Evolutionary conservation across 2,329 filamentous ascomycete genomes (phyloP).

Genomic region (Aschersonia sp.): DNA sequence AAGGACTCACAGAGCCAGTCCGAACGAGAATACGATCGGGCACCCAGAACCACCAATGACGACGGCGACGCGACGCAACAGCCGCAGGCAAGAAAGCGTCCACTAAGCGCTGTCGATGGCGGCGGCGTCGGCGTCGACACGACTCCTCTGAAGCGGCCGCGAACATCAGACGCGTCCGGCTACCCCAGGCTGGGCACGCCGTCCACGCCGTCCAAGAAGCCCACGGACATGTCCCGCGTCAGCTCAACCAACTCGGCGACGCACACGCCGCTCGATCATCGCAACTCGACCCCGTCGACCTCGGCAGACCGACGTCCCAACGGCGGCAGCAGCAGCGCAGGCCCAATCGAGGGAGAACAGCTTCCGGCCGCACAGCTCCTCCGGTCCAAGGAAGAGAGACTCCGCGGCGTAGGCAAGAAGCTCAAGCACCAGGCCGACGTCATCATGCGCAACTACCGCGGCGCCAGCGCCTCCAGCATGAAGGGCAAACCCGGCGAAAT

Average conservation of each 20-base stretch:
- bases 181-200: conserved; percentile 21
- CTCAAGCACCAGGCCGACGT: conserved; percentile 40
- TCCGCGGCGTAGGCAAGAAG: conserved; percentile 28
- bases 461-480: conserved; percentile 9
- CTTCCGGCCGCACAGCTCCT: conserved; percentile 11
- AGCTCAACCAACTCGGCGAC: conserved; percentile 38
- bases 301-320: conserved; percentile 15
- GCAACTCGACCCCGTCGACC: conserved; percentile 17
- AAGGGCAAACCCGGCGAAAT: conserved; percentile 14
- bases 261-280: conserved; percentile 33
- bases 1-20: conserved; percentile 17
- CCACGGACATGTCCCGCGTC: conserved; percentile 36
- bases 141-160: conserved; percentile 25
- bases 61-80: conserved; percentile 22
- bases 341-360: conserved; percentile 1
- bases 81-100: conserved; percentile 32
- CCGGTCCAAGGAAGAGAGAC: conserved; percentile 20
- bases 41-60: conserved; percentile 17
- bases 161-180: conserved; percentile 23
- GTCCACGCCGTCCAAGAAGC: conserved; percentile 36
- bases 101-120: conserved; percentile 21
- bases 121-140: conserved; percentile 15
- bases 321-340: conserved; percentile 17
- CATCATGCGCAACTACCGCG: conserved; percentile 17
- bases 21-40: conserved; percentile 7